phyloP scores from a whole-genome alignment of 2,329 filamentous ascomycete genomes.

The Diaporthe citri region DNA sequence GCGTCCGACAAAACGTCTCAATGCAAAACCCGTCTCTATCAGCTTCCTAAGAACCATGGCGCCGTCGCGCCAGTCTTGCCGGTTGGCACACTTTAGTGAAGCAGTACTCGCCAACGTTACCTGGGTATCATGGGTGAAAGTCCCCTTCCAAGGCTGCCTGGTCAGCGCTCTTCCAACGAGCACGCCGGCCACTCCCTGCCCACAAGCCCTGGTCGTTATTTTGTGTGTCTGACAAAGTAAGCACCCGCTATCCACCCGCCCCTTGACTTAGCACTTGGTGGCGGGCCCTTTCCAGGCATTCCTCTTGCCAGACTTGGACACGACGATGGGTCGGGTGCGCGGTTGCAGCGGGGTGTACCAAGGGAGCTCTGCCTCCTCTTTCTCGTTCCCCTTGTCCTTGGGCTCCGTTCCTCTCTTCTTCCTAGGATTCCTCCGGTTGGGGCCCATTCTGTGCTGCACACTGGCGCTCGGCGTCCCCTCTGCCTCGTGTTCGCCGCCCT shows the following conservation, averaged over 20 bases:
- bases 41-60: background rate
- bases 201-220: no score
- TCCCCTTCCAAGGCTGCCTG: no score
- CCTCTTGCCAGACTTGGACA: slow-evolving; percentile 34
- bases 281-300: background rate
- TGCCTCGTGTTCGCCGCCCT: background rate
- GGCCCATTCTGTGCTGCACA: background rate
- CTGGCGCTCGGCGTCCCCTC: background rate
- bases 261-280: background rate
- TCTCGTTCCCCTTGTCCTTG: slow-evolving; percentile 41
- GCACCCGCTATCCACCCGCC: background rate
- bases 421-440: slow-evolving; percentile 12
- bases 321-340: slow-evolving; percentile 25
- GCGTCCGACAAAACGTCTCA: background rate
- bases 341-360: slow-evolving; percentile 35
- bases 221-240: background rate
- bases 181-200: background rate
- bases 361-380: slow-evolving; percentile 24
- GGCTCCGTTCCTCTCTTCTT: background rate
- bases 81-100: background rate
- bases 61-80: background rate
- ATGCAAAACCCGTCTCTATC: background rate
- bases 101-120: background rate
- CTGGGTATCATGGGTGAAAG: no score
- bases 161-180: background rate